Evolutionary conservation across 2,329 filamentous ascomycete genomes (phyloP).

Genomic region (Sphaerulina populicola): DNA sequence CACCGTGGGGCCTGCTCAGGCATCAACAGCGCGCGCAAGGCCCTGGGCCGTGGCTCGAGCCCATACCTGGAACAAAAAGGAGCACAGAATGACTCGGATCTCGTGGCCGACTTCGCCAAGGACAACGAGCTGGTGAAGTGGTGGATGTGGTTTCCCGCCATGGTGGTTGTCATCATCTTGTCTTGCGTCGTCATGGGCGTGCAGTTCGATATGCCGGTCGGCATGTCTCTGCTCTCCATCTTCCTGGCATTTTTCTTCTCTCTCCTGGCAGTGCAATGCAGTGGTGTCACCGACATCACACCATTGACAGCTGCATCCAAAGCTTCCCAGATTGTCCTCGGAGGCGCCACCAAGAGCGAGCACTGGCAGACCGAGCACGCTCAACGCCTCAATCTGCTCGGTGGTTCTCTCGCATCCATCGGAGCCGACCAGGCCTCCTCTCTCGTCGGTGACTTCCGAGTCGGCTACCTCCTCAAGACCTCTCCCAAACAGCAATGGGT

Average conservation of each 20-base stretch:
- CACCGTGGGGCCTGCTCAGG: constrained; percentile 41
- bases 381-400: constrained; percentile 58
- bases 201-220: constrained; percentile 50
- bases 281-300: constrained; percentile 48
- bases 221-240: constrained; percentile 49
- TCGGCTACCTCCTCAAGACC: constrained; percentile 58
- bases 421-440: constrained; percentile 39
- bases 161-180: constrained; percentile 43
- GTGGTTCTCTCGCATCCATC: constrained; percentile 44
- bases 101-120: constrained; percentile 45
- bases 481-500: constrained; percentile 59
- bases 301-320: constrained; percentile 60
- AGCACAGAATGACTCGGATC: constrained; percentile 33
- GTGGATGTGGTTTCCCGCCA: constrained; percentile 47
- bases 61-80: constrained; percentile 40
- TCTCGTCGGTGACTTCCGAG: constrained; percentile 57
- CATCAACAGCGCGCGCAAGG: constrained; percentile 35
- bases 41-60: constrained; percentile 37
- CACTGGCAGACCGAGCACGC: constrained; percentile 45
- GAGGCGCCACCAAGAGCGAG: constrained; percentile 53
- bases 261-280: constrained; percentile 54
- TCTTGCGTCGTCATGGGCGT: constrained; percentile 44
- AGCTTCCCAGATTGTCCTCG: constrained; percentile 60
- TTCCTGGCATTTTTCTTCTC: constrained; percentile 54
- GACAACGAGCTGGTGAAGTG: constrained; percentile 43